Percentiles rank a stretch among this genome's conserved stretches.
Conservation (phyloP, 768 basidiomycete genomes). For the Russula emetica region DNA sequence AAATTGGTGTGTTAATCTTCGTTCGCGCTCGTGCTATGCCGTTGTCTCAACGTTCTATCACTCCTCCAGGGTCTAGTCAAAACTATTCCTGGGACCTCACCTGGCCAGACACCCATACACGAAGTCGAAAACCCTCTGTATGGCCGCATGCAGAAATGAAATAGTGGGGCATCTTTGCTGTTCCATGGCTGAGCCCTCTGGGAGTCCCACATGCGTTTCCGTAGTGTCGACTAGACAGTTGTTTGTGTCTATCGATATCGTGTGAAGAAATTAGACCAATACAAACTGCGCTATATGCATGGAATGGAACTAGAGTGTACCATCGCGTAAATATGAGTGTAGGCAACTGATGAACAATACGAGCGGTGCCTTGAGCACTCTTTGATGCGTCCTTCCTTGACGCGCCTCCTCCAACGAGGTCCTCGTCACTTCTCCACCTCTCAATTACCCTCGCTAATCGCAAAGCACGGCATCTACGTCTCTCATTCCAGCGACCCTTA, state of each 20-base stretch:
- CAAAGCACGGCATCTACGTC: conserved; percentile 56
- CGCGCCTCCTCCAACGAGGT: conserved; percentile 27
- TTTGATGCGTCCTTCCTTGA: conserved; percentile 30
- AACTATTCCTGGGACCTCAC: conserved; percentile 84
- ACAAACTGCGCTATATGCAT: neutral
- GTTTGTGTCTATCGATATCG: conserved; percentile 1
- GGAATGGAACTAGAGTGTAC: neutral
- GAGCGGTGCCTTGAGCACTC: neutral
- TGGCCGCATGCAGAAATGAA: conserved; percentile 78
- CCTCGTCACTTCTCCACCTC: conserved; percentile 17
- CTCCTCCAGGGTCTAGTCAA: conserved; percentile 77
- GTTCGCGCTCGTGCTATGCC: neutral
- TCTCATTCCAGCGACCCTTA: conserved; percentile 78
- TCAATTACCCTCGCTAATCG: conserved; percentile 3
- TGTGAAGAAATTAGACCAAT: conserved; percentile 4
- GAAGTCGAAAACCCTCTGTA: conserved; percentile 84
- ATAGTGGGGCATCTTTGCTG: neutral
- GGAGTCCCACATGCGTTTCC: neutral
- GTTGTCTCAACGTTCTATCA: neutral
- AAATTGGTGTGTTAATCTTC: conserved; percentile 69
- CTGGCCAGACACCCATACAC: conserved; percentile 78
- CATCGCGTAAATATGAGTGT: neutral
- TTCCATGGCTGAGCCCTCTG: neutral
- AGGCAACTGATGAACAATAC: neutral
- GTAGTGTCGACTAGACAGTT: conserved; percentile 16